Evolutionary conservation across 352 stramenopile genomes (phyloP).

Genomic region (Globisporangium rhizosaccharum): DNA sequence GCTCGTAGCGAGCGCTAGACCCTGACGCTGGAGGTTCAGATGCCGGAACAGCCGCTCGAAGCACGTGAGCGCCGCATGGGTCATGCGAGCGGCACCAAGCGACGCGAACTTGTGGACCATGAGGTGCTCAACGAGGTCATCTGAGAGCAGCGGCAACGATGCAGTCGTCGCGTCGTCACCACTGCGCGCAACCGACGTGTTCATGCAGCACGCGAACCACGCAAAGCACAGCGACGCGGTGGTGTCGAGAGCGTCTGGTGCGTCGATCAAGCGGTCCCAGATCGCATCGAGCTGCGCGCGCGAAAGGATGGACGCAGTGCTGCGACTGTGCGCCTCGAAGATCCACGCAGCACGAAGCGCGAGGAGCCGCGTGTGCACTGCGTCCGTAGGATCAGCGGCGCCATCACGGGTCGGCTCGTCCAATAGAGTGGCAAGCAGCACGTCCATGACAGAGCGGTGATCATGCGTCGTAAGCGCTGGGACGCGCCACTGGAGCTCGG

Average conservation of each 20-base stretch:
- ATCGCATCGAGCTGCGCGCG: slow-evolving; percentile 25
- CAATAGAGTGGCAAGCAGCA: slow-evolving; percentile 17
- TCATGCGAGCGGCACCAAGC: slow-evolving; percentile 29
- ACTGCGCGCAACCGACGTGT: slow-evolving; percentile 15
- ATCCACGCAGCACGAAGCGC: slow-evolving; percentile 57
- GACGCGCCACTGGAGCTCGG: slow-evolving; percentile 13
- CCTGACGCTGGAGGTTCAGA: slow-evolving; percentile 41
- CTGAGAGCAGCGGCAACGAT: slow-evolving; percentile 17
- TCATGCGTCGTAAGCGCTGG: not conserved
- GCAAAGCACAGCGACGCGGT: slow-evolving; percentile 53
- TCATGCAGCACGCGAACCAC: slow-evolving; percentile 68
- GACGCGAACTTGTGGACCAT: slow-evolving; percentile 38
- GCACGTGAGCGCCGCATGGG: slow-evolving; percentile 43
- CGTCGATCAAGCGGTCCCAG: slow-evolving; percentile 41
- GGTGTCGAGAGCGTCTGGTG: slow-evolving; percentile 35
- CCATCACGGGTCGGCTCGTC: slow-evolving; percentile 7
- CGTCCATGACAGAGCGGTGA: not conserved
- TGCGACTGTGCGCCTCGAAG: slow-evolving; percentile 15
- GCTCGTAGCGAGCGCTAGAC: slow-evolving; percentile 16
- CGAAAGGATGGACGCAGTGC: slow-evolving; percentile 2
- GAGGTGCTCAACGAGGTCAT: slow-evolving; percentile 23
- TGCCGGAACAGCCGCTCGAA: slow-evolving; percentile 66
- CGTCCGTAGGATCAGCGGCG: no score
- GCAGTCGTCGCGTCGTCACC: not conserved
- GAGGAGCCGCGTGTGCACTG: slow-evolving; percentile 26